Conservation (phyloP, 257 asterid species). For the Oldenlandia corymbosa region DNA sequence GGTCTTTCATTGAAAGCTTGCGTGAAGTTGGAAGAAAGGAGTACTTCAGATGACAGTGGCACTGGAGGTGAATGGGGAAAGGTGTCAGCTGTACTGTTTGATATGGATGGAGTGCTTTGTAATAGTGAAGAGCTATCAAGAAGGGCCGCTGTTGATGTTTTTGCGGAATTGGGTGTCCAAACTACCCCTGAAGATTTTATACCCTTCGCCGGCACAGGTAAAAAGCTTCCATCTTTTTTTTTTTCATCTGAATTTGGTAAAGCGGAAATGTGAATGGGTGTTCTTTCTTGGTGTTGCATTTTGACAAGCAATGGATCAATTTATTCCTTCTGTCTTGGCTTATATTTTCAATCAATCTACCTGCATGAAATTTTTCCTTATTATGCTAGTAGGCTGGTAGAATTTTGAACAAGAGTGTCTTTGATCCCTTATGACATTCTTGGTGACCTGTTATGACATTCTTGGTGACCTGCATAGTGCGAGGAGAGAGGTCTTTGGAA, state of each 20-base stretch:
- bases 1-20: slow-evolving; percentile 41
- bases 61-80: slow-evolving; percentile 56
- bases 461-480: background rate
- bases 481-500: background rate
- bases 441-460: too few species aligned
- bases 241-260: too few species aligned
- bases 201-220: slow-evolving; percentile 97
- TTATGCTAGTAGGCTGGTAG: background rate
- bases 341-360: too few species aligned
- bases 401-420: too few species aligned
- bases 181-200: slow-evolving; percentile 78
- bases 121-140: slow-evolving; percentile 90
- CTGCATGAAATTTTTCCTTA: background rate
- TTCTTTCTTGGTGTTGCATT: background rate
- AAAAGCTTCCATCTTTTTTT: background rate
- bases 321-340: too few species aligned
- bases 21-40: slow-evolving; percentile 59
- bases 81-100: slow-evolving; percentile 92
- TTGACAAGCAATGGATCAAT: background rate
- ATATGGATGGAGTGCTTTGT: slow-evolving; percentile 96
- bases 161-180: slow-evolving; percentile 88
- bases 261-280: background rate
- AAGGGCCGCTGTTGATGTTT: slow-evolving; percentile 85
- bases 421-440: too few species aligned
- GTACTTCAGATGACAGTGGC: slow-evolving; percentile 30